Percentiles rank a stretch among this genome's conserved stretches.
Conservation (phyloP, 352 stramenopile species). For the Phytophthora sojae region DNA sequence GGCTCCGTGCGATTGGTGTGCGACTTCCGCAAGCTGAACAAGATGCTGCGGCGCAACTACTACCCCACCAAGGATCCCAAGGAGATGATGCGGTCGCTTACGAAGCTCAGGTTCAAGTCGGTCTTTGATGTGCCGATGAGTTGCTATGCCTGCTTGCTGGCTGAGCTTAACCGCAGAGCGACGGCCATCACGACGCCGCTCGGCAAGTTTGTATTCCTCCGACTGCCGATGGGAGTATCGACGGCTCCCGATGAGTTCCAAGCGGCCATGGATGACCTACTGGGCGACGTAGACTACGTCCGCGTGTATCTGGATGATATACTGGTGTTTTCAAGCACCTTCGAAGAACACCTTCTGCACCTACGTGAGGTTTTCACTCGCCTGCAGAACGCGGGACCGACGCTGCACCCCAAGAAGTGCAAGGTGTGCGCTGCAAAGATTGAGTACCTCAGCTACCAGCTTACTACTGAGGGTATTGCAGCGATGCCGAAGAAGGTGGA, state of each 20-base stretch:
- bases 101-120: background rate
- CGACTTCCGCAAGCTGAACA: slow-evolving; percentile 13
- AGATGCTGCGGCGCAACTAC: background rate
- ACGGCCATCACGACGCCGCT: background rate
- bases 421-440: background rate
- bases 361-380: background rate
- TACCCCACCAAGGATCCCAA: background rate
- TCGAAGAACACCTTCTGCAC: slow-evolving; percentile 7
- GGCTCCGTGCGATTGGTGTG: slow-evolving; percentile 3
- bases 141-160: background rate
- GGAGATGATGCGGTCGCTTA: background rate
- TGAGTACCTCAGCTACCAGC: background rate
- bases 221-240: slow-evolving; percentile 14
- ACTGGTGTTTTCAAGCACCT: slow-evolving; percentile 1
- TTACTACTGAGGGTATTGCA: background rate
- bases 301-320: slow-evolving; percentile 14
- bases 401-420: background rate
- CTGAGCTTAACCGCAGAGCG: background rate
- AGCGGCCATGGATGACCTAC: slow-evolving; percentile 2
- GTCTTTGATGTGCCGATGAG: background rate
- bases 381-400: background rate
- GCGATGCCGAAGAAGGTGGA: background rate
- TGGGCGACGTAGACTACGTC: slow-evolving; percentile 12
- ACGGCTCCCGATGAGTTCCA: slow-evolving; percentile 8
- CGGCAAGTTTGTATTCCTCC: background rate